Evolutionary conservation across 805 yeast genomes (phyloP).

Genomic region (Cyberlindnera amylophila): DNA sequence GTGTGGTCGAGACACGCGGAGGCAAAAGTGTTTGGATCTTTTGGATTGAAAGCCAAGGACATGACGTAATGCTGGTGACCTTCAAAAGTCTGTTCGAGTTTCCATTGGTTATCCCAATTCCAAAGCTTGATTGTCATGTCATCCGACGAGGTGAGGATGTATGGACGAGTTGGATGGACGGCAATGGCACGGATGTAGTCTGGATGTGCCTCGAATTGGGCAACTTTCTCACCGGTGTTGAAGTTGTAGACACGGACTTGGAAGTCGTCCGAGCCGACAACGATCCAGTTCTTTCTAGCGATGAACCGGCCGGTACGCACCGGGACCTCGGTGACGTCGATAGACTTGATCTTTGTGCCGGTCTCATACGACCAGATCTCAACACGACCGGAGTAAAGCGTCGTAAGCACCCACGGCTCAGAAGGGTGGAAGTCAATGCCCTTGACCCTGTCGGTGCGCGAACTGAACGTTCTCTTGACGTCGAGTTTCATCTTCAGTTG

Average conservation of each 20-base stretch:
- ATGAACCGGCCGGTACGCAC: slow-evolving; percentile 93
- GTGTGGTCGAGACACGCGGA: slow-evolving; percentile 95
- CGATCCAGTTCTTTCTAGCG: slow-evolving; percentile 96
- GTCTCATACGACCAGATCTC: slow-evolving; percentile 96
- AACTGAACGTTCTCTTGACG: slow-evolving; percentile 66
- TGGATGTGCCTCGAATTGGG: slow-evolving; percentile 97
- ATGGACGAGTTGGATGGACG: slow-evolving; percentile 91
- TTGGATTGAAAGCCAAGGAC: slow-evolving; percentile 94
- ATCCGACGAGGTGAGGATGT: slow-evolving; percentile 83
- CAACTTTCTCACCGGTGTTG: slow-evolving; percentile 90
- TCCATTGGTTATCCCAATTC: slow-evolving; percentile 98
- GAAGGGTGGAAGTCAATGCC: slow-evolving; percentile 97
- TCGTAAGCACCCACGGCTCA: slow-evolving; percentile 94
- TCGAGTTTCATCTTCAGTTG: slow-evolving; percentile 25
- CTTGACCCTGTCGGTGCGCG: slow-evolving; percentile 94
- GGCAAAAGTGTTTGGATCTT: slow-evolving; percentile 96
- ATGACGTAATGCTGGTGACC: slow-evolving; percentile 96
- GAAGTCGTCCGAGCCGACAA: slow-evolving; percentile 95
- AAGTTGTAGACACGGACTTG: slow-evolving; percentile 90
- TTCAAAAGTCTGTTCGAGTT: slow-evolving; percentile 81
- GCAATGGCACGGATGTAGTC: slow-evolving; percentile 93
- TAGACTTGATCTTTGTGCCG: slow-evolving; percentile 72
- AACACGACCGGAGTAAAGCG: slow-evolving; percentile 77
- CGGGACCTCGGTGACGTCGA: slow-evolving; percentile 94
- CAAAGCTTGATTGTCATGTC: slow-evolving; percentile 89